Conservation (phyloP, 345 rosid genomes). For the Erysimum cheiranthoides region DNA sequence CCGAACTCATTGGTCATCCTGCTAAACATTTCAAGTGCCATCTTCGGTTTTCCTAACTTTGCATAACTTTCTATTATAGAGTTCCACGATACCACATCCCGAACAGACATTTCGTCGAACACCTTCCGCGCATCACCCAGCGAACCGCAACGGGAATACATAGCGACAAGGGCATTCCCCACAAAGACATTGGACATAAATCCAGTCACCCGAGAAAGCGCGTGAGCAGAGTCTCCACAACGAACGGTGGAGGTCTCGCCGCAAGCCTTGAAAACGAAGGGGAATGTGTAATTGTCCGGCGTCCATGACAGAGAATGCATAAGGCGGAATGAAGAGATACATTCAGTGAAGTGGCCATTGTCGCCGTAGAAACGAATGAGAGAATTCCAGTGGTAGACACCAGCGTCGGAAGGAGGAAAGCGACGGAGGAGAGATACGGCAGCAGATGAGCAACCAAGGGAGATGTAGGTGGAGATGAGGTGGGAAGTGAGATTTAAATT, state of each 20-base stretch:
- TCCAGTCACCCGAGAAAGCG: slow-evolving; percentile 51
- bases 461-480: slow-evolving; percentile 74
- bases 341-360: slow-evolving; percentile 48
- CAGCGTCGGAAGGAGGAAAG: slow-evolving; percentile 53
- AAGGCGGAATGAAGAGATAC: slow-evolving; percentile 47
- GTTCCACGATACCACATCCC: slow-evolving; percentile 82
- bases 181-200: slow-evolving; percentile 70
- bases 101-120: slow-evolving; percentile 73
- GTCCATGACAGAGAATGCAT: slow-evolving; percentile 66
- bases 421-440: slow-evolving; percentile 63
- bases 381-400: slow-evolving; percentile 75
- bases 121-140: slow-evolving; percentile 60
- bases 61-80: slow-evolving; percentile 61
- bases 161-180: slow-evolving; percentile 65
- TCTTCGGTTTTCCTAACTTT: slow-evolving; percentile 55
- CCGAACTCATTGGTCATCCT: slow-evolving; percentile 54
- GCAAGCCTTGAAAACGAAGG: slow-evolving; percentile 79
- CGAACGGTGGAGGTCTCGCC: slow-evolving; percentile 57
- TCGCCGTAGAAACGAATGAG: slow-evolving; percentile 59
- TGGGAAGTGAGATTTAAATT: slow-evolving; percentile 50
- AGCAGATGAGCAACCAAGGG: slow-evolving; percentile 51
- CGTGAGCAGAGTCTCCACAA: slow-evolving; percentile 62
- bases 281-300: slow-evolving; percentile 80
- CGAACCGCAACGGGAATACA: slow-evolving; percentile 67
- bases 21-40: slow-evolving; percentile 55